These are phyloP conservation scores for Puccinia coronata DNA, from an alignment of 1,284 basidiomycete species.

Conservation along the genomic window DNA sequence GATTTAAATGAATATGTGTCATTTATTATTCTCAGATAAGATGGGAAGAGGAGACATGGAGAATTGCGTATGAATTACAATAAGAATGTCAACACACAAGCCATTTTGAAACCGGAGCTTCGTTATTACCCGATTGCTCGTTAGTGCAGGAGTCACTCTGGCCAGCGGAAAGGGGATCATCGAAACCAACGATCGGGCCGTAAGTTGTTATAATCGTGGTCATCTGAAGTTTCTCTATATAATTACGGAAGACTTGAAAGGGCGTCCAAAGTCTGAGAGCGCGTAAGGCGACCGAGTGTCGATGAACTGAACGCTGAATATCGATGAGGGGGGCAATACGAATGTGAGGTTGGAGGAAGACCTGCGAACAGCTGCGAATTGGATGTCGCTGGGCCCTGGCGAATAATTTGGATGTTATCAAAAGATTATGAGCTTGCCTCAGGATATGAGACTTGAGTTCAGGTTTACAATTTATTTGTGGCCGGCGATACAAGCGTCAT, in stretches of 20 bases:
- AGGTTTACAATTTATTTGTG: too few relatives aligned
- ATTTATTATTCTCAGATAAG: neutral
- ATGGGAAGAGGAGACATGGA: neutral
- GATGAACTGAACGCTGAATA: conserved; percentile 11
- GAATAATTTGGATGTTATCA: too few relatives aligned
- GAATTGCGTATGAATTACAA: neutral
- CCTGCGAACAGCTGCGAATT: too few relatives aligned
- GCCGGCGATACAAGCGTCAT: too few relatives aligned
- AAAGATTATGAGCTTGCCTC: too few relatives aligned
- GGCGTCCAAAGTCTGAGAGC: neutral
- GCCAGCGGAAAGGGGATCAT: conserved; percentile 12
- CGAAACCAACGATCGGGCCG: conserved; percentile 37
- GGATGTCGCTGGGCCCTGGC: too few relatives aligned
- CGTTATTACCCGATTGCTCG: neutral
- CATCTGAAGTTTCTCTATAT: conserved; percentile 14
- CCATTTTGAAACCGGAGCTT: conserved; percentile 38
- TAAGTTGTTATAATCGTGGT: neutral
- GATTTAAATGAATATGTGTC: conserved; percentile 24
- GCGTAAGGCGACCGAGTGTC: neutral
- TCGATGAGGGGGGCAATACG: conserved; percentile 6
- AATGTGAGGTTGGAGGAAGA: too few relatives aligned
- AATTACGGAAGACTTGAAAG: neutral
- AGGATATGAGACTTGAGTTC: too few relatives aligned
- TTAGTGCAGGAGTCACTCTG: conserved; percentile 1
- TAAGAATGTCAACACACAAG: conserved; percentile 38